Conservation (phyloP, 73 alveolate genomes). For the Uronychia setigera region DNA sequence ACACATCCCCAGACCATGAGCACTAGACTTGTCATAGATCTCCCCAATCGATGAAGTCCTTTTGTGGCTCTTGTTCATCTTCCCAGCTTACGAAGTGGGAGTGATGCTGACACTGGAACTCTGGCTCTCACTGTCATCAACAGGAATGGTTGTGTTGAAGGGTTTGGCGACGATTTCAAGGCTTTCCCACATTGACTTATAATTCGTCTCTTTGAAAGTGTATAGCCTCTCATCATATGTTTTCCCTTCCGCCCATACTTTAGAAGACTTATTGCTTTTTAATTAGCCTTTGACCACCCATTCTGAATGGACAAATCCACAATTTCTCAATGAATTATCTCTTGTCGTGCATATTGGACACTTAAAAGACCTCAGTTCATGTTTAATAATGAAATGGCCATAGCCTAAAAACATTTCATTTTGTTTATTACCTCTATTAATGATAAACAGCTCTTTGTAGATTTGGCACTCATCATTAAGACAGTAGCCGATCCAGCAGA, state of each 20-base stretch:
- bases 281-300: constrained; percentile 57
- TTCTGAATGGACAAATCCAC: constrained; percentile 67
- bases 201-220: constrained; percentile 59
- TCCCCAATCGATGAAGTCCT: too few species aligned
- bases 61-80: too few species aligned
- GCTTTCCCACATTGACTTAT: constrained; percentile 44
- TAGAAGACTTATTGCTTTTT: constrained; percentile 20
- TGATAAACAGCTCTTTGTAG: constrained; percentile 44
- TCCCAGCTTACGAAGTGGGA: too few species aligned
- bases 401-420: neutral
- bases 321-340: constrained; percentile 26
- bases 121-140: too few species aligned
- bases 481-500: constrained; percentile 68
- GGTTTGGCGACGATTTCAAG: constrained; percentile 21
- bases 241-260: constrained; percentile 48
- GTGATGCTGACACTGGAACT: too few species aligned
- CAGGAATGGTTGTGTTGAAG: too few species aligned
- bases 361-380: constrained; percentile 26
- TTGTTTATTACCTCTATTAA: constrained; percentile 54
- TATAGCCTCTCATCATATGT: constrained; percentile 56
- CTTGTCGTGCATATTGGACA: constrained; percentile 52
- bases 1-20: too few species aligned
- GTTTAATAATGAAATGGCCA: constrained; percentile 24
- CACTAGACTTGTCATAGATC: too few species aligned
- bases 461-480: constrained; percentile 34